phyloP scores from a whole-genome alignment of 1,139 yeast genomes.

The Lodderomyces orthopsilosis region DNA sequence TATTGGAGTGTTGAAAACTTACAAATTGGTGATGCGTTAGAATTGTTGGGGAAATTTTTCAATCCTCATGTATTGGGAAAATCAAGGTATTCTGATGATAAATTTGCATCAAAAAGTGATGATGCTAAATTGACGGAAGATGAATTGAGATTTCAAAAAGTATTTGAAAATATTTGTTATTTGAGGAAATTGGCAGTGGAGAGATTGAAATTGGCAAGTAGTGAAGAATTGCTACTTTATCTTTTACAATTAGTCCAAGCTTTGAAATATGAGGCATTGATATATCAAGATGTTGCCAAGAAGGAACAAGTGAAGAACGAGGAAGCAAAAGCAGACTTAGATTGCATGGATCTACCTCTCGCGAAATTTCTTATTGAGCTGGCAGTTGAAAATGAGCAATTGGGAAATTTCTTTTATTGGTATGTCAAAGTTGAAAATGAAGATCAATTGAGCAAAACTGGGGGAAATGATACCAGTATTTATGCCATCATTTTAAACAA shows the following conservation, averaged over 20 bases:
- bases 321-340: constrained; percentile 11
- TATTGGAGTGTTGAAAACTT: constrained; percentile 62
- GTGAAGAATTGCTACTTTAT: constrained; percentile 76
- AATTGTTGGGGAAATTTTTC: constrained; percentile 73
- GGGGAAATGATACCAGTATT: constrained; percentile 17
- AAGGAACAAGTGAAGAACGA: neutral
- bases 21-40: constrained; percentile 91
- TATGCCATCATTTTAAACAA: constrained; percentile 38
- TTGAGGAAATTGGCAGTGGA: constrained; percentile 87
- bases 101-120: constrained; percentile 6
- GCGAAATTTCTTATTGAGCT: constrained; percentile 77
- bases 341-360: constrained; percentile 51
- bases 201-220: constrained; percentile 72
- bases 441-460: constrained; percentile 46
- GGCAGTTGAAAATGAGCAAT: constrained; percentile 59
- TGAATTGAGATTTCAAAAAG: constrained; percentile 30
- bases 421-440: constrained; percentile 83
- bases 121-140: constrained; percentile 22
- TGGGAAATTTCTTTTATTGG: constrained; percentile 91
- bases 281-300: constrained; percentile 18
- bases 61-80: constrained; percentile 38
- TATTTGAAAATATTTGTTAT: constrained; percentile 35
- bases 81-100: constrained; percentile 7
- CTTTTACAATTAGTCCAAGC: constrained; percentile 92
- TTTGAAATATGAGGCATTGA: constrained; percentile 62